Conservation (phyloP, 192 early-diverging fungal genomes). For the Obelidium mucronatum region DNA sequence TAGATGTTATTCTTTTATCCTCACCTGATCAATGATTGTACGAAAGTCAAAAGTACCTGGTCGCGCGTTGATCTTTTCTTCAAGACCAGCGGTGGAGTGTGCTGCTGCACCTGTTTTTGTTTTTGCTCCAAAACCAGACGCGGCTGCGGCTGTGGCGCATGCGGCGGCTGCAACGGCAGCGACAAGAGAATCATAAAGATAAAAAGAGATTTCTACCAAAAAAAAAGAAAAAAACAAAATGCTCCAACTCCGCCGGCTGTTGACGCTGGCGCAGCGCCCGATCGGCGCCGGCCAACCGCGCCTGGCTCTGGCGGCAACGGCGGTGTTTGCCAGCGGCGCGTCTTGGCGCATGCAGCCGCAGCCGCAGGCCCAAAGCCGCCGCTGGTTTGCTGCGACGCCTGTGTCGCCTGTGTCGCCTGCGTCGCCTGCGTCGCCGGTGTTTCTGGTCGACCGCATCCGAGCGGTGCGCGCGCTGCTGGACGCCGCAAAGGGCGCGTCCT, state of each 20-base stretch:
- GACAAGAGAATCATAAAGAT: not conserved
- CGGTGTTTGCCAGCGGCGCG: no score
- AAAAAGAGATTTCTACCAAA: not conserved
- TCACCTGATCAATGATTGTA: not conserved
- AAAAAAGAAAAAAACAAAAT: not conserved
- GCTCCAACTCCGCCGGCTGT: not conserved
- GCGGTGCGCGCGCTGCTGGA: not conserved
- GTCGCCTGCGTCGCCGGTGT: not conserved
- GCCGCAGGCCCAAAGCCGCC: no score
- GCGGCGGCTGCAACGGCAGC: not conserved
- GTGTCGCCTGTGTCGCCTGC: not conserved
- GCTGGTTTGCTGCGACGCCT: not conserved
- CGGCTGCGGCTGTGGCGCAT: not conserved
- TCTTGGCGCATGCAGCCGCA: no score
- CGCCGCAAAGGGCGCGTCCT: not conserved
- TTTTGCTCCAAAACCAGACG: not conserved
- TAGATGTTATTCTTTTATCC: not conserved
- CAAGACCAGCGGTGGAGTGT: not conserved
- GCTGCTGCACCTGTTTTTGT: no score
- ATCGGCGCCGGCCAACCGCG: no score
- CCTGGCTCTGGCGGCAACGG: no score
- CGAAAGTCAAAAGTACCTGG: not conserved
- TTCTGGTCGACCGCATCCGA: not conserved
- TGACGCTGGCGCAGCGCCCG: no score
- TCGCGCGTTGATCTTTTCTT: not conserved